Evolutionary conservation across 2,329 filamentous ascomycete species (phyloP), one percentile per base, ranked within the genome.

Genomic region (Teratosphaeriaceae sp.): DNA sequence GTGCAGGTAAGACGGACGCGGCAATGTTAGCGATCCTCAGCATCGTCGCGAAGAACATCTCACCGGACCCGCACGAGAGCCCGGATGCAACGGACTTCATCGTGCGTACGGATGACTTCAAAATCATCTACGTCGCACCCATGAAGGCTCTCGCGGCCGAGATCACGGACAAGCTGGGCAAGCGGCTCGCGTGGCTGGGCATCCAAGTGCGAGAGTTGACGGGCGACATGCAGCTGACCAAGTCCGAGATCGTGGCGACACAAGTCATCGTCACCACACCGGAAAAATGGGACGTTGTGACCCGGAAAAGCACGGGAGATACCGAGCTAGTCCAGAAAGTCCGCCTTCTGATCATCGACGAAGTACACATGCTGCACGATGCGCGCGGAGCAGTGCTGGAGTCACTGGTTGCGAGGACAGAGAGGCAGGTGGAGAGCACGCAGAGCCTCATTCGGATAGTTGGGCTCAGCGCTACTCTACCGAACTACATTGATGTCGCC

Each of bases 221-320:
- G 37, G 92, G 92, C 58, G 92, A 98, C 63, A 98, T 98, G 92
- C 92, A 98, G 61, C 76, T 99, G 44, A 96, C 90, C 38, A 98
- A 98, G 65, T 78, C 87, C 2, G 94, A 98, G 65, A 95, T 99
- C 48, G 77, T 96, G 13, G 83, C 89, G 50, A 98, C 92, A 0
- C 92, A 98, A 61, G 92, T 99, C 54, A 95, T 99, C 47, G 92
- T 98, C 38, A 98, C 94, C 0, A 98, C 92, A 0, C 92, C 92
- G 26, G 92, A 98, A 67, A 98, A 98, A 67, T 98, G 94, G 94
- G 92, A 98, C 63, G 92, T 98, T 1, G 87, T 98, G 4, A 98
- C 92, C 2, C 78, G 92, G 48, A 98, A 97, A 66, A 94, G 90
- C 44, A 97, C 89, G 1, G 92, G 94, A 13, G 92, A 98, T 61